A percentile compares a stretch with the other conserved stretches of the same genome.
Evolutionary conservation across 2,329 filamentous ascomycete genomes (phyloP).

Genomic region (Exophiala calicioides): DNA sequence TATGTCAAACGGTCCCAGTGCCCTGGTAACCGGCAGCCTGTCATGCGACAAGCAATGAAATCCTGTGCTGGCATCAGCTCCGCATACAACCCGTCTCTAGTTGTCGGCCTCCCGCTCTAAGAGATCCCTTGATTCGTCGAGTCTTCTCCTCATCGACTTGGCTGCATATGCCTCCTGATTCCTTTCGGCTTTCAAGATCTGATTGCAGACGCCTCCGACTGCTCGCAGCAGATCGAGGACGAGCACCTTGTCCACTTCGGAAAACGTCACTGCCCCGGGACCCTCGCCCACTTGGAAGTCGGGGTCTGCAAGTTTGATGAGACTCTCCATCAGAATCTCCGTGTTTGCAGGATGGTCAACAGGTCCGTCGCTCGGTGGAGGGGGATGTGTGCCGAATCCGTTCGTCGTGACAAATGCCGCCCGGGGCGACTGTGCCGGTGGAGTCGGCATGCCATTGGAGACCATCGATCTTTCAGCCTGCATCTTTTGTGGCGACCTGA

Average conservation of each 20-base stretch:
- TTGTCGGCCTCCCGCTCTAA: slow-evolving; percentile 67
- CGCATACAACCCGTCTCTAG: slow-evolving; percentile 20
- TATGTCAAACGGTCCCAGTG: slow-evolving; percentile 1
- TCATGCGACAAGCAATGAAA: no score
- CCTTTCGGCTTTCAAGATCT: slow-evolving; percentile 54
- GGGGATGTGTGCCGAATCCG: not conserved
- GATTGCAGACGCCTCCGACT: slow-evolving; percentile 55
- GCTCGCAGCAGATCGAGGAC: slow-evolving; percentile 57
- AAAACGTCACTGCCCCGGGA: slow-evolving; percentile 34
- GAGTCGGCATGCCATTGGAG: slow-evolving; percentile 26
- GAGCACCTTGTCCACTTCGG: slow-evolving; percentile 56
- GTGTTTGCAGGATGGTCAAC: slow-evolving; percentile 28
- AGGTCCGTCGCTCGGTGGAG: not conserved
- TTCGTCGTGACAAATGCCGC: slow-evolving; percentile 7
- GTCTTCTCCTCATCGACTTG: slow-evolving; percentile 66
- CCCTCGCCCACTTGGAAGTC: slow-evolving; percentile 23
- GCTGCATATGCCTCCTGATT: slow-evolving; percentile 61
- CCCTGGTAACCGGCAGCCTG: not conserved
- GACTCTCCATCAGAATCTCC: slow-evolving; percentile 31
- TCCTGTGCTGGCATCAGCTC: no score
- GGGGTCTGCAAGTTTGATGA: slow-evolving; percentile 32
- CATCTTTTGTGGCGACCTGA: slow-evolving; percentile 13
- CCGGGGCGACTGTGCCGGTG: slow-evolving; percentile 21
- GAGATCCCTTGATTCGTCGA: slow-evolving; percentile 72
- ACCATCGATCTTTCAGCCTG: slow-evolving; percentile 15